Percentiles rank a stretch among this genome's conserved stretches.
Conservation (phyloP, 2,329 filamentous ascomycete species). For the Xylariaceae sp. region DNA sequence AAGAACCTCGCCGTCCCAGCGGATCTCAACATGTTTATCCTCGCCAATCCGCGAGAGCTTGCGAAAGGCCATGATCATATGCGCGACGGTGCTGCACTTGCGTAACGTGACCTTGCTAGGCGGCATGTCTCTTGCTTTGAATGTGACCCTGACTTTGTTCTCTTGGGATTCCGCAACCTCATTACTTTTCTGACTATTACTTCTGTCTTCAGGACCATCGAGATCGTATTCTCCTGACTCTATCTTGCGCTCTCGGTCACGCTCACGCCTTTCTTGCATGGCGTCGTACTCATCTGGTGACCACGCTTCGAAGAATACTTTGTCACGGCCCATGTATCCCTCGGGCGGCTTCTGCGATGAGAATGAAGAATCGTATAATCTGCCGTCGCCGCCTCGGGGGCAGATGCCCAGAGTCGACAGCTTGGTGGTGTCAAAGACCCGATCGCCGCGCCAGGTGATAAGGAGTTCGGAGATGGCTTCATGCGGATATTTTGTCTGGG, state of each 20-base stretch:
- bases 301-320: slow-evolving; percentile 74
- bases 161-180: slow-evolving; percentile 26
- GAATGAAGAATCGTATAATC: slow-evolving; percentile 29
- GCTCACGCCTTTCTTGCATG: slow-evolving; percentile 47
- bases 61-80: slow-evolving; percentile 60
- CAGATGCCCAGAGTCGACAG: slow-evolving; percentile 63
- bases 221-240: slow-evolving; percentile 39
- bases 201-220: slow-evolving; percentile 29
- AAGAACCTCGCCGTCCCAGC: slow-evolving; percentile 73
- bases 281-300: slow-evolving; percentile 58
- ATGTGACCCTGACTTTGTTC: slow-evolving; percentile 43
- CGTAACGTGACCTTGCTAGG: slow-evolving; percentile 49
- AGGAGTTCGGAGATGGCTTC: slow-evolving; percentile 54
- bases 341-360: slow-evolving; percentile 27
- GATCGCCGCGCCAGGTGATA: slow-evolving; percentile 72
- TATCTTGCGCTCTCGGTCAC: slow-evolving; percentile 35
- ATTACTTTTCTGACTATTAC: slow-evolving; percentile 9
- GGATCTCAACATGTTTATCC: slow-evolving; percentile 55
- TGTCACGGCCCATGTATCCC: slow-evolving; percentile 48
- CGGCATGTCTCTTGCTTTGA: slow-evolving; percentile 50
- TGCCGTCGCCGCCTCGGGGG: slow-evolving; percentile 38
- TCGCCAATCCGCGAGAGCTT: slow-evolving; percentile 47
- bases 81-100: slow-evolving; percentile 55
- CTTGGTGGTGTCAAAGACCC: slow-evolving; percentile 72
- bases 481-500: slow-evolving; percentile 29